These are phyloP conservation scores for Rhodomyrtus tomentosa DNA, from an alignment of 345 rosid species.

Conservation along the genomic window DNA sequence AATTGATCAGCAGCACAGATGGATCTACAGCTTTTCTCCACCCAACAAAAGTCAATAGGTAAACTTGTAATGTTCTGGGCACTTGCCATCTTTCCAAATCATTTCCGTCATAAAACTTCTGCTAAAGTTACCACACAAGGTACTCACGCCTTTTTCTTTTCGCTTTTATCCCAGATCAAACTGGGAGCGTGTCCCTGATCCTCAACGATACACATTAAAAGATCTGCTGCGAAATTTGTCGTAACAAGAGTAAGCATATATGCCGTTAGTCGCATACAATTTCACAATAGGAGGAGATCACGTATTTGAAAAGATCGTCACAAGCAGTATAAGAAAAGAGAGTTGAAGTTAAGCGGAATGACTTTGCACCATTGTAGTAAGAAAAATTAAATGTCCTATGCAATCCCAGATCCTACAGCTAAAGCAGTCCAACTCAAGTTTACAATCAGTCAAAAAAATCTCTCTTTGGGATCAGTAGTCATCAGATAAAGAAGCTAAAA, in stretches of 20 bases:
- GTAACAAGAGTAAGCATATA: background rate
- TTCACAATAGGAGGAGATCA: background rate
- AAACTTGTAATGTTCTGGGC: background rate
- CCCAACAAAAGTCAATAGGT: background rate
- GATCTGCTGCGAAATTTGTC: background rate
- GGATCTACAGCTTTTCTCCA: background rate
- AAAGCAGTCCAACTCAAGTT: background rate
- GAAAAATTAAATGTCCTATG: background rate
- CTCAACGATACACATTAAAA: background rate
- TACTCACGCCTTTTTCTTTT: background rate
- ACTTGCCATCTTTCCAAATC: background rate
- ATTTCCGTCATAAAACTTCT: background rate
- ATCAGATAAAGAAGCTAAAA: background rate
- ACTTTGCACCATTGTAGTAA: background rate
- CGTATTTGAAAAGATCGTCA: background rate
- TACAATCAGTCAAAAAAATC: background rate
- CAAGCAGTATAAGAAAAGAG: background rate
- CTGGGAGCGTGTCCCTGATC: background rate
- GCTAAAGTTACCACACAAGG: background rate
- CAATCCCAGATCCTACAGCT: background rate
- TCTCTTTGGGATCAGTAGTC: background rate
- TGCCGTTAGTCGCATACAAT: background rate
- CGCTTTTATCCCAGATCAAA: background rate
- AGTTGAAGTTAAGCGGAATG: background rate
- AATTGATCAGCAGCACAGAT: background rate